Conservation (phyloP, 2,329 filamentous ascomycete genomes). For the Ophiostoma montium region DNA sequence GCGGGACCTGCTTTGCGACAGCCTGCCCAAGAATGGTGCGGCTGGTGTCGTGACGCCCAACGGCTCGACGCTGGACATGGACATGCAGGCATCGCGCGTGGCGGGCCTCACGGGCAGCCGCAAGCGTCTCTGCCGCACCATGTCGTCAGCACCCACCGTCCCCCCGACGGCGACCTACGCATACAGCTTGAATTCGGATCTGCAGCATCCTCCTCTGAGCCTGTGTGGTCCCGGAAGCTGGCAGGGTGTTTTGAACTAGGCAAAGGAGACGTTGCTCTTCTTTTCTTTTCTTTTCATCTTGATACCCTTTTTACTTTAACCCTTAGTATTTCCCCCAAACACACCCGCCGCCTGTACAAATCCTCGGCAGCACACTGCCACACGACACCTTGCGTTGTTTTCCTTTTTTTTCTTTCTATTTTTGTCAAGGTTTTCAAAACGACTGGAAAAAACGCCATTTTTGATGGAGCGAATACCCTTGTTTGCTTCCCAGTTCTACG, state of each 20-base stretch:
- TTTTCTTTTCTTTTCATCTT: conserved; percentile 9
- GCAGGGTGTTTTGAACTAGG: conserved; percentile 46
- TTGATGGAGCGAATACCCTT: conserved; percentile 9
- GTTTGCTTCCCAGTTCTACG: not conserved
- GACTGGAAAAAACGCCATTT: conserved; percentile 1
- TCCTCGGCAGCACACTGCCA: not conserved
- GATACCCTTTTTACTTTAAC: conserved; percentile 18
- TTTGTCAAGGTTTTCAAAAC: conserved; percentile 6
- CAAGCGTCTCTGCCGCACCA: conserved; percentile 50
- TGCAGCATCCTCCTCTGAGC: conserved; percentile 27
- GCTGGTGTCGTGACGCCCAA: conserved; percentile 21
- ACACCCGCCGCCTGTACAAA: conserved; percentile 5
- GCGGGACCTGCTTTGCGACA: conserved; percentile 40
- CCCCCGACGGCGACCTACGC: conserved; percentile 4
- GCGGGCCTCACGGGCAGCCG: conserved; percentile 33
- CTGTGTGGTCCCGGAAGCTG: conserved; percentile 50
- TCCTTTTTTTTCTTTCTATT: conserved; percentile 4
- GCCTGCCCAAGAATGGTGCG: conserved; percentile 16
- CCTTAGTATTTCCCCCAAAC: not conserved
- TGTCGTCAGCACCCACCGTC: not conserved
- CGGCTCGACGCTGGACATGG: not conserved
- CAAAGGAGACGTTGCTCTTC: conserved; percentile 7
- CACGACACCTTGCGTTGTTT: not conserved
- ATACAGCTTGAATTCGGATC: conserved; percentile 18
- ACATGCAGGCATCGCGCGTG: conserved; percentile 11